Evolutionary conservation across 129 eudicot genomes (phyloP).

Genomic region (Oenanthe sinensis): DNA sequence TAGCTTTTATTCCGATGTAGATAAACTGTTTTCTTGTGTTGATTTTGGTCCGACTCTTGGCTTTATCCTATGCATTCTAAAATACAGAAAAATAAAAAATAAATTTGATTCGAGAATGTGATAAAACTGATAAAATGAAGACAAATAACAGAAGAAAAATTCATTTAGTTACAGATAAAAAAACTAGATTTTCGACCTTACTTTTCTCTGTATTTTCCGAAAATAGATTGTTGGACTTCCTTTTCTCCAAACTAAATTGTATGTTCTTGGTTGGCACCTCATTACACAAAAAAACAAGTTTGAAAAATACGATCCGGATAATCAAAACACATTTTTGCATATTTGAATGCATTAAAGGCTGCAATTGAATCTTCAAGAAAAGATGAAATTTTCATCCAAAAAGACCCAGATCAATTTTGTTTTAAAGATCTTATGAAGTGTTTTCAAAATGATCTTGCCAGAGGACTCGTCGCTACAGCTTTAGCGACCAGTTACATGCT

Average conservation of each 20-base stretch:
- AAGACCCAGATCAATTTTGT: neutral
- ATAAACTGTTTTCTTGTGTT: no score
- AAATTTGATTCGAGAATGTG: no score
- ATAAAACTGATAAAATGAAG: no score
- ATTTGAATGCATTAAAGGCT: neutral
- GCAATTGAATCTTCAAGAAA: neutral
- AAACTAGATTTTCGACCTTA: neutral
- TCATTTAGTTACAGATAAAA: no score
- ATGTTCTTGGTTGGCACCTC: neutral
- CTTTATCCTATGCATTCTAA: no score
- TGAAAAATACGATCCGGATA: neutral
- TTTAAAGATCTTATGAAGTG: slow-evolving; percentile 3
- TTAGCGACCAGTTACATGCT: slow-evolving; percentile 1
- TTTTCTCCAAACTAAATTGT: neutral
- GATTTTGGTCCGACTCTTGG: no score
- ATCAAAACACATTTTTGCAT: neutral
- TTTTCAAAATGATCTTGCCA: neutral
- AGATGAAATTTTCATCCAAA: neutral
- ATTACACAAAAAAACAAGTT: neutral
- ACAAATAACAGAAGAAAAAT: no score
- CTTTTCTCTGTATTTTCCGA: neutral
- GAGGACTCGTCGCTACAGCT: neutral
- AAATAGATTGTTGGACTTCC: neutral
- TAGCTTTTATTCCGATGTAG: no score
- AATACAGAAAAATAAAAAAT: no score